phyloP scores from a whole-genome alignment of 192 early-diverging fungal genomes.

The Phycomyces nitens region DNA sequence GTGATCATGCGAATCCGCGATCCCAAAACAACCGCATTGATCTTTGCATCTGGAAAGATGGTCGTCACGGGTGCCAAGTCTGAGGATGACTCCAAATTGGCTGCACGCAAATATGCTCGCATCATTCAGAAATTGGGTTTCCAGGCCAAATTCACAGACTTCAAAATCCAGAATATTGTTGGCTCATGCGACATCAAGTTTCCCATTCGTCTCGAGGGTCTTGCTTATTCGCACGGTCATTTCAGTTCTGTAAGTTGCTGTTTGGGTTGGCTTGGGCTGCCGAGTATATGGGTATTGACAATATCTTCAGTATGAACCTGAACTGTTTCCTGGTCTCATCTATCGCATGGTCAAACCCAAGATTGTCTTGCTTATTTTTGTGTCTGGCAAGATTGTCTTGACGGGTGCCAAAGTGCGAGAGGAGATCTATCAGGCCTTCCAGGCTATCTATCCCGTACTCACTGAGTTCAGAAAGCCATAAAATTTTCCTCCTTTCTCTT shows the following conservation, averaged over 20 bases:
- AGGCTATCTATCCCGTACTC: constrained; percentile 96
- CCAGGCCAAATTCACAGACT: constrained; percentile 95
- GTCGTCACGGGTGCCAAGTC: constrained; percentile 97
- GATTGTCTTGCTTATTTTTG: constrained; percentile 97
- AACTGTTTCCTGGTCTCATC: constrained; percentile 98
- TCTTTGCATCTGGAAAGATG: constrained; percentile 99
- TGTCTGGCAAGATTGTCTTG: constrained; percentile 98
- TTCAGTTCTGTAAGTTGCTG: constrained; percentile 76
- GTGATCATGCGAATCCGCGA: constrained; percentile 99
- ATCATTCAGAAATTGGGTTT: constrained; percentile 99
- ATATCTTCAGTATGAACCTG: constrained; percentile 85
- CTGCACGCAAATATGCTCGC: constrained; percentile 97
- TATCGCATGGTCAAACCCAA: constrained; percentile 99
- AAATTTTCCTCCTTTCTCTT: too few species aligned
- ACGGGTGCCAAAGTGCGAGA: constrained; percentile 96
- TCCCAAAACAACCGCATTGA: constrained; percentile 98
- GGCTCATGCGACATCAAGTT: constrained; percentile 99
- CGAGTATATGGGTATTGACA: background rate
- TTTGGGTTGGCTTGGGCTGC: too few species aligned
- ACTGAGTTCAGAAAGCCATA: constrained; percentile 75
- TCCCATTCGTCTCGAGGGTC: constrained; percentile 95
- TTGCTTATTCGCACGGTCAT: constrained; percentile 89
- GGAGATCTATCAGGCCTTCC: constrained; percentile 98
- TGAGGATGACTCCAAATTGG: constrained; percentile 95
- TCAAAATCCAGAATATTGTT: constrained; percentile 99